Evolutionary conservation across 2,329 filamentous ascomycete genomes (phyloP), one percentile per base, ranked within the genome.

Genomic region (Xylariales sp.): DNA sequence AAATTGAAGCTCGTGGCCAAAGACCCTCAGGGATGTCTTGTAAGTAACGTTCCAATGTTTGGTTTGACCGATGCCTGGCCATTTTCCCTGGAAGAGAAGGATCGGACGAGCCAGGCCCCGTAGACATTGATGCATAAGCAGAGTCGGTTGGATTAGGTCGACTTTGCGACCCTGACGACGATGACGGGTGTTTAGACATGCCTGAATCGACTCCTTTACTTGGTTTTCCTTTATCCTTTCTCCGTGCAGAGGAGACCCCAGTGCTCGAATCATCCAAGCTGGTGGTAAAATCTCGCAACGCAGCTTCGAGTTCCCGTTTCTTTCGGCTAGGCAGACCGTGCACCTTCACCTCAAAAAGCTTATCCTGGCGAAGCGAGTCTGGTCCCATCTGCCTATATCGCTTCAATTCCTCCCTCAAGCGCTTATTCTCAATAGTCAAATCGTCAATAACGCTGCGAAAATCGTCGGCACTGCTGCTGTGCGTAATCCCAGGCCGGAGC

Each of bases 371-470:
- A 34, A 90, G 62, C 45, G 83, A 76, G 29, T 81, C 72, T 14
- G 80, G 78, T 2, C 83, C 78, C 18, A 76, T 63, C 45, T 78
- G 80, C 56, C 85, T 83, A 44, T 86, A 86, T 37, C 77, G 81
- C 51, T 77, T 83, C 38, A 94, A 53, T 51, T 81, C 79, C 48
- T 83, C 80, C 62, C 83, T 89, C 43, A 94, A 59, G 36, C 79
- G 82, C 56, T 88, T 86, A 55, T 93, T 94, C 54, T 89, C 84
- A 18, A 95, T 69, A 0, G 88, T 95, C 41, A 95, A 61, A 55
- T 95, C 88, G 51, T 95, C 88, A 33, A 95, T 94, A 13, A 95
- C 86, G 47, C 84, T 84, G 32, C 88, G 74, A 43, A 81, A 90
- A 40, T 90, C 87, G 40, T 86, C 85, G 19, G 76, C 79, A 35